A percentile compares a stretch with the other conserved stretches of the same genome.
Evolutionary conservation across 2,329 filamentous ascomycete genomes (phyloP).

Genomic region (Fusarium hainanense): DNA sequence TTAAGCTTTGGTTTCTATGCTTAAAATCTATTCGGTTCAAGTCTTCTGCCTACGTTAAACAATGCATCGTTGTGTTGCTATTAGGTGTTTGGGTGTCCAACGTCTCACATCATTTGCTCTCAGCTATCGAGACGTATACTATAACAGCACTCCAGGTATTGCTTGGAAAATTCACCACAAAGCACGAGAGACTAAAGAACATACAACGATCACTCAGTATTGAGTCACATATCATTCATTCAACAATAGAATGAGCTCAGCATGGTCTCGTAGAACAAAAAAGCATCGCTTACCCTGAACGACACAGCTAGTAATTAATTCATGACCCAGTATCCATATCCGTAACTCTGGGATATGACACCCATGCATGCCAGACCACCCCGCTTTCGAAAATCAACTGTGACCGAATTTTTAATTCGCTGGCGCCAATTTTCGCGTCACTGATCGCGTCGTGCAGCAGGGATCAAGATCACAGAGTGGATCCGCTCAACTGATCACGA

Average conservation of each 20-base stretch:
- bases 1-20: background rate
- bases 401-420: slow-evolving; percentile 37
- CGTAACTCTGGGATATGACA: background rate
- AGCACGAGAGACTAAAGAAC: background rate
- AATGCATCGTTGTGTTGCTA: background rate
- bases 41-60: background rate
- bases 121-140: background rate
- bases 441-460: slow-evolving; percentile 43
- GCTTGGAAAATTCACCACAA: background rate
- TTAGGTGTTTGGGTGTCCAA: background rate
- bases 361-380: slow-evolving; percentile 7
- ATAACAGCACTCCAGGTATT: background rate
- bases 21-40: background rate
- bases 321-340: background rate
- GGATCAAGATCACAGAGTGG: slow-evolving; percentile 38
- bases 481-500: slow-evolving; percentile 52
- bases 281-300: slow-evolving; percentile 1
- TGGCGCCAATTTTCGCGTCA: slow-evolving; percentile 31
- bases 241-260: background rate
- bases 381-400: slow-evolving; percentile 29
- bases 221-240: background rate
- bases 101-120: background rate
- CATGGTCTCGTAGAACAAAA: background rate
- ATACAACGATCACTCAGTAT: background rate
- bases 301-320: background rate